Percentiles rank a stretch among this genome's conserved stretches.
Evolutionary conservation across 441 rosid genomes (phyloP).

Genomic region (Erodium texanum): DNA sequence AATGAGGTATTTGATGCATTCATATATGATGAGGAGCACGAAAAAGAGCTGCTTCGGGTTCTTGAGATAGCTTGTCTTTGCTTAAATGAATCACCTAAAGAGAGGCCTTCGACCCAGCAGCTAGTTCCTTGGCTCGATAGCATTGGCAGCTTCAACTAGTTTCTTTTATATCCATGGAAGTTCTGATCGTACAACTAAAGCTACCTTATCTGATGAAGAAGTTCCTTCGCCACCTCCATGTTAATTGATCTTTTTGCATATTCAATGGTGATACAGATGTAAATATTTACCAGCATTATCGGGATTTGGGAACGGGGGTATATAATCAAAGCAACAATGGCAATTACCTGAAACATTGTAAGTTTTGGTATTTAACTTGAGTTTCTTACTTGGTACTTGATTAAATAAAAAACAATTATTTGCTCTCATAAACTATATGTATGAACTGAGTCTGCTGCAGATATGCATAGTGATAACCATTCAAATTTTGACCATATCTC

Average conservation of each 20-base stretch:
- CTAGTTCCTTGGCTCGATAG: conserved; percentile 53
- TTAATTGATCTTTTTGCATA: background rate
- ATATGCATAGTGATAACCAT: conserved; percentile 5
- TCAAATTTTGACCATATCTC: background rate
- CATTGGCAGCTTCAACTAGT: conserved; percentile 21
- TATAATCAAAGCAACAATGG: conserved; percentile 12
- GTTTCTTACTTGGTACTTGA: conserved; percentile 2
- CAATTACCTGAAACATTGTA: conserved; percentile 10
- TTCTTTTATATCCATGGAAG: background rate
- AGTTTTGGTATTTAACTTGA: conserved; percentile 17
- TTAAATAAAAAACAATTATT: conserved; percentile 7
- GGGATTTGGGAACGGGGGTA: background rate
- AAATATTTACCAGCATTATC: conserved; percentile 20
- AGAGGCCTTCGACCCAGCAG: conserved; percentile 51
- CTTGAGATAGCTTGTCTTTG: conserved; percentile 57
- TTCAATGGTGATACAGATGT: conserved; percentile 24
- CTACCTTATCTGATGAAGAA: no score
- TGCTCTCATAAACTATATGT: conserved; percentile 11
- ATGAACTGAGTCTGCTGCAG: background rate
- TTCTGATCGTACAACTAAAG: no score
- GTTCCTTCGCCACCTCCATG: background rate
- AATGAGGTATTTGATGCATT: conserved; percentile 50
- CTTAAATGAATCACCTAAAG: conserved; percentile 42
- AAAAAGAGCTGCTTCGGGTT: conserved; percentile 41
- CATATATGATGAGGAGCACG: conserved; percentile 40